phyloP scores from a whole-genome alignment of 2,329 filamentous ascomycete species.

The Phialocephala sp. region DNA sequence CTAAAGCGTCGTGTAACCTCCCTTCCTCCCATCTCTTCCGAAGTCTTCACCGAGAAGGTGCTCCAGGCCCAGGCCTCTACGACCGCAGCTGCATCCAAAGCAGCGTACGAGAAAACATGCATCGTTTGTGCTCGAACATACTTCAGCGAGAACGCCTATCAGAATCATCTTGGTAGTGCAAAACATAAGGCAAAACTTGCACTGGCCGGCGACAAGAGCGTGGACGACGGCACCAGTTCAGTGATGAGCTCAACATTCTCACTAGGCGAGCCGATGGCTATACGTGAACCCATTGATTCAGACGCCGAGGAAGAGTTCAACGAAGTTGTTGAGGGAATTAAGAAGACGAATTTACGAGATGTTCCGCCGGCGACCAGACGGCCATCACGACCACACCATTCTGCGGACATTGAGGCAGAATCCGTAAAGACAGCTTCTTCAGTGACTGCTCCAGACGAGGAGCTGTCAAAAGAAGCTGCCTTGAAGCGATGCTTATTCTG shows the following conservation, averaged over 20 bases:
- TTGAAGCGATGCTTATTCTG: conserved; percentile 80
- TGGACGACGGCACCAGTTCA: conserved; percentile 74
- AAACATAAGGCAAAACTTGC: conserved; percentile 81
- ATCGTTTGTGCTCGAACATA: conserved; percentile 87
- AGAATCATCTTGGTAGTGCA: conserved; percentile 88
- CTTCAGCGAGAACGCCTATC: conserved; percentile 94
- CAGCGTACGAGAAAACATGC: conserved; percentile 85
- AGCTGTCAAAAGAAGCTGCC: conserved; percentile 47
- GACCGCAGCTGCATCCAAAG: conserved; percentile 83
- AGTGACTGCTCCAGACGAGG: conserved; percentile 46
- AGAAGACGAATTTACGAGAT: conserved; percentile 62
- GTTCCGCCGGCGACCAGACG: conserved; percentile 28
- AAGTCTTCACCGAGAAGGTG: conserved; percentile 95
- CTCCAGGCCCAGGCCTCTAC: conserved; percentile 86
- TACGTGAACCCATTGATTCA: conserved; percentile 60
- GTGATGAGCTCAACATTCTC: conserved; percentile 92
- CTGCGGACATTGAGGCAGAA: conserved; percentile 26
- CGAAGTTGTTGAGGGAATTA: conserved; percentile 77
- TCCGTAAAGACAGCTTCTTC: conserved; percentile 37
- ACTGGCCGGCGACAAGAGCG: conserved; percentile 47
- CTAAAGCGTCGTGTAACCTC: conserved; percentile 92
- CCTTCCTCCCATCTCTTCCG: conserved; percentile 86
- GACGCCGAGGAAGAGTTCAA: conserved; percentile 78
- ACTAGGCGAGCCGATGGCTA: conserved; percentile 72
- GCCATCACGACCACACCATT: conserved; percentile 36